A percentile compares a stretch with the other conserved stretches of the same genome.
Evolutionary conservation across 139 green algal species (phyloP).

Genomic region (Chlamydomonas sphaeroides): DNA sequence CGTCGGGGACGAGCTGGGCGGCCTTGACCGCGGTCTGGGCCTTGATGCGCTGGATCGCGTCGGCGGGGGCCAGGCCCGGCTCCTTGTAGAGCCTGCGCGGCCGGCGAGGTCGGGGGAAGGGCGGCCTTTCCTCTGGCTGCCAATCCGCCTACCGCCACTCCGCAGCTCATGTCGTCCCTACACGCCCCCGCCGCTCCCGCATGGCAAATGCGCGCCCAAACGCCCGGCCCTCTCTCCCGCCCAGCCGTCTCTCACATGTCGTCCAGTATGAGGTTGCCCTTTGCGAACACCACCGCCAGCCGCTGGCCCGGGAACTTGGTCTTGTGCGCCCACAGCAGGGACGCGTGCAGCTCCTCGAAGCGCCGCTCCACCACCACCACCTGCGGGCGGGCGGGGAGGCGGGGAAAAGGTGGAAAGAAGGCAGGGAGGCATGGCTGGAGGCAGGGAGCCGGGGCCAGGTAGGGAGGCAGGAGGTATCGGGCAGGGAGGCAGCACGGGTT

Average conservation of each 20-base stretch:
- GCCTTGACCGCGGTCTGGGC: not conserved
- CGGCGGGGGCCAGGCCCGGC: not conserved
- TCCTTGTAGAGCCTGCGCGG: not conserved
- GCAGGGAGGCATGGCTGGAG: not conserved
- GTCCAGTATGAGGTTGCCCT: not conserved
- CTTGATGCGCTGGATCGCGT: not conserved
- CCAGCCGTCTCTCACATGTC: not conserved
- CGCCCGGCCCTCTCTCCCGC: not conserved
- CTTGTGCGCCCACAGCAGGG: not conserved
- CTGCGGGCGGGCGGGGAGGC: not conserved
- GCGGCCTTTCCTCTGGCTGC: not conserved
- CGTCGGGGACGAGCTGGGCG: not conserved
- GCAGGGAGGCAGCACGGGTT: too few species aligned
- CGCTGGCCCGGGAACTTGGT: slow-evolving; percentile 5
- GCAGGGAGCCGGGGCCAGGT: too few species aligned
- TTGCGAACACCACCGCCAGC: slow-evolving; percentile 9
- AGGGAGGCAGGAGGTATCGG: too few species aligned
- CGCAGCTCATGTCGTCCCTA: too few species aligned
- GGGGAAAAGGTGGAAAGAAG: not conserved
- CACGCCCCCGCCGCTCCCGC: not conserved
- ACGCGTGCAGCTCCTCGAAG: slow-evolving; percentile 4
- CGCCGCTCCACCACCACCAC: not conserved
- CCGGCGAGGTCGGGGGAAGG: not conserved
- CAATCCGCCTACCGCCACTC: not conserved
- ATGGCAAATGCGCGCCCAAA: not conserved